Base-by-base conservation (phyloP, 2,329 filamentous ascomycete genomes). In the Fusarium robinianum region DNA sequence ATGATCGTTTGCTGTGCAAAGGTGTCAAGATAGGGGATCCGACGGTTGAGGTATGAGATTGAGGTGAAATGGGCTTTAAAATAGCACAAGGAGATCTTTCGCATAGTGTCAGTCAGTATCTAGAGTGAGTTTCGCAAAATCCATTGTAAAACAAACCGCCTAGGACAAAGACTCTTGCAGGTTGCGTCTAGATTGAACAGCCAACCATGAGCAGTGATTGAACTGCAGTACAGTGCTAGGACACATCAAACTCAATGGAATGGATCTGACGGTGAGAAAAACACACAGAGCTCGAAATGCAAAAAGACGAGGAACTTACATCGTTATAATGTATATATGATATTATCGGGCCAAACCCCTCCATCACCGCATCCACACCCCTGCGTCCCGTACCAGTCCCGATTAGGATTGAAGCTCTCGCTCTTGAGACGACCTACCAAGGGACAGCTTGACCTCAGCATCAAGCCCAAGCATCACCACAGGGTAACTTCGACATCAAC, bases 361-460 rank as follows among this genome's bases (percentile, higher is more conserved):
- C 58, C 53, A 46, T 55, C 15, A 23, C 8, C 16, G 27, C 44
- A 54, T 44, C 52, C 55, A 43, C 53, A 51, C 51, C 52, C 47
- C 57, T 60, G 53, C 48, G 41, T 56, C 31, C 48, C 17, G 30
- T 37, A 35, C 61, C 39, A 64, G 45, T 42, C 58, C 57, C 21
- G 30, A 53, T 63, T 46, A 16, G 52, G 56, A 37, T 41, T 57
- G 53, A 44, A 59, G 60, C 49, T 57, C 36, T 42, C 27, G 23
- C 33, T 31, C 33, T 19, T 19, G 33, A 10, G 18, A 22, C 5
- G n/a, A 49, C 46, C 42, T 46, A 44, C 36, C 47, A 35, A 51
- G 51, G 59, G 58, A 63, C 62, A 64, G 60, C 60, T 64, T 62
- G 55, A 63, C 60, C 39, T 59, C 42, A 42, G 48, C 58, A 61